Base-by-base conservation (phyloP, 2,329 filamentous ascomycete genomes). In the Epichloe festucae region DNA sequence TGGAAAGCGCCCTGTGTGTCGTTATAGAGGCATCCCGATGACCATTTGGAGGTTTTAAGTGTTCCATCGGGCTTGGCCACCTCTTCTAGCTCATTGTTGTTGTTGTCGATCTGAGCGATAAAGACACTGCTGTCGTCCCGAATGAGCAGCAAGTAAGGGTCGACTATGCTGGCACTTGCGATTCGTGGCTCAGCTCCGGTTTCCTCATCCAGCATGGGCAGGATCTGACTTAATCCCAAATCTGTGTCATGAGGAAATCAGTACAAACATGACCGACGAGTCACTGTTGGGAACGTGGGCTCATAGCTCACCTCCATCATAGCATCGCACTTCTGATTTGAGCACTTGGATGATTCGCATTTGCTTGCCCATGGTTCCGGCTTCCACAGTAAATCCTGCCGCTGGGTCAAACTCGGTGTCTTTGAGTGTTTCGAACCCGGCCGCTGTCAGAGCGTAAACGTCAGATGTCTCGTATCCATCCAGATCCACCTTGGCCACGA, bases 371-470 rank as follows among this genome's bases (percentile, higher is more conserved):
- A 98, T 80, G 0, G 85, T 86, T 15, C 87, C 88, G 17, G 93
- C 85, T 58, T 94, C 86, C 46, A 97, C 76, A 0, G 93, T 96
- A 35, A 84, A 80, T 27, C 90, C 93, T 55, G 90, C 88, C 45
- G 88, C 87, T 4, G 86, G 82, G 55, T 98, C 94, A 63, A 97
- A 96, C 61, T 98, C 93, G 0, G 89, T 89, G 40, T 85, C 88
- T 38, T 81, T 80, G 7, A 91, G 75, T 40, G 85, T 81, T 63
- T 89, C 84, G 53, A 94, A 82, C 3, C 82, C 82, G 34, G 82
- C 81, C 1, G 78, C 80, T n/a, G 83, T 86, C 40, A 91, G 73
- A 41, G 80, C 77, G 60, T 90, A 90, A 2, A 94, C 83, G 51
- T 87, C 82, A 1, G 88, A 91, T 43, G 81, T 83, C 65, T 91